phyloP scores from a whole-genome alignment of 768 basidiomycete genomes.

The Tricholoma saponaceum region DNA sequence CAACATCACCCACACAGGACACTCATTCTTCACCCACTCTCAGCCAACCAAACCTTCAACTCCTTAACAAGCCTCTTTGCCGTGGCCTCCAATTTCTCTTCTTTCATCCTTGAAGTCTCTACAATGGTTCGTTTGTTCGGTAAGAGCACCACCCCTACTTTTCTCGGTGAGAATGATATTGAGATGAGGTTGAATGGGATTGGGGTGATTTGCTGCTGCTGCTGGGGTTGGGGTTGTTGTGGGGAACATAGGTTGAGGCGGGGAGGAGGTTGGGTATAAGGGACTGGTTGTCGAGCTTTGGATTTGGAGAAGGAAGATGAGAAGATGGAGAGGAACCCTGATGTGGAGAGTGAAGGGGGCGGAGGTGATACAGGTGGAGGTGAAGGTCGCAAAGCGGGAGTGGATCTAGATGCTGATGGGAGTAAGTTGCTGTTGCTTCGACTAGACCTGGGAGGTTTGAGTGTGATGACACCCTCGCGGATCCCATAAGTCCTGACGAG shows the following conservation, averaged over 20 bases:
- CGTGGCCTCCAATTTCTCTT: slow-evolving; percentile 53
- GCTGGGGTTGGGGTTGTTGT: slow-evolving; percentile 22
- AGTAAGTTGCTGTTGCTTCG: no score
- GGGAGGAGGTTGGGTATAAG: not conserved
- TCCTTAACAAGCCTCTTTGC: slow-evolving; percentile 50
- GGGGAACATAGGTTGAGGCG: not conserved
- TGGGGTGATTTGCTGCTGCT: slow-evolving; percentile 16
- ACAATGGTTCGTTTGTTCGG: slow-evolving; percentile 47
- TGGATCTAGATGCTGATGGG: not conserved
- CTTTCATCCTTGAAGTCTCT: slow-evolving; percentile 42
- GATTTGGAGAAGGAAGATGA: slow-evolving; percentile 4
- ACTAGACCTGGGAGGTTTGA: slow-evolving; percentile 8
- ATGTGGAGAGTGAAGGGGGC: not conserved
- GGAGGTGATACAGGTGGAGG: not conserved
- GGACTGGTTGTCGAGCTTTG: slow-evolving; percentile 2
- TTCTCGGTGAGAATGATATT: slow-evolving; percentile 39
- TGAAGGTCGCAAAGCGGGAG: not conserved
- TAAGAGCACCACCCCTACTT: slow-evolving; percentile 35
- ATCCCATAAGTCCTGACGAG: slow-evolving; percentile 47
- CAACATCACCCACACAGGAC: no score
- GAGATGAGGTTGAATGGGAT: slow-evolving; percentile 35
- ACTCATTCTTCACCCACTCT: slow-evolving; percentile 5
- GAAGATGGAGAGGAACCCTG: slow-evolving; percentile 10
- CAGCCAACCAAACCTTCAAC: slow-evolving; percentile 39
- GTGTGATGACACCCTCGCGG: slow-evolving; percentile 35